Percentiles rank a stretch among this genome's conserved stretches.
phyloP scores from a whole-genome alignment of 768 basidiomycete genomes.

The Baorangia bicolor region DNA sequence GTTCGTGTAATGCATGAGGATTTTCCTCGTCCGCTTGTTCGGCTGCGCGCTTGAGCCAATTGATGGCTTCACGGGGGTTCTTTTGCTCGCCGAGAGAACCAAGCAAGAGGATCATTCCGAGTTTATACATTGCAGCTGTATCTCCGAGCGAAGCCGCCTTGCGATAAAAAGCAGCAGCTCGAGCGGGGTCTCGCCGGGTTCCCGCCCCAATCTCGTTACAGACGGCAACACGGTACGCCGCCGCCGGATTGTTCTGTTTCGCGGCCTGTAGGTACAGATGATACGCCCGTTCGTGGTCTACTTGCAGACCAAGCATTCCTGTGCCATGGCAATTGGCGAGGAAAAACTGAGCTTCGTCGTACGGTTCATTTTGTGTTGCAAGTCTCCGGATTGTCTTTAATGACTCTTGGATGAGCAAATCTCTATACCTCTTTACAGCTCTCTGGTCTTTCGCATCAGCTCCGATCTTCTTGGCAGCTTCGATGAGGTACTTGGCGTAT shows the following conservation, averaged over 20 bases:
- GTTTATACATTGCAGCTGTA: slow-evolving; percentile 98
- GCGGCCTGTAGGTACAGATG: slow-evolving; percentile 95
- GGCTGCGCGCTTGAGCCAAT: slow-evolving; percentile 92
- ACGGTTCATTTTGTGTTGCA: slow-evolving; percentile 89
- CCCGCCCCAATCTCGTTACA: slow-evolving; percentile 99
- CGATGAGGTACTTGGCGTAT: slow-evolving; percentile 98
- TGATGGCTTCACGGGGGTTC: slow-evolving; percentile 89
- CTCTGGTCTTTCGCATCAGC: slow-evolving; percentile 72
- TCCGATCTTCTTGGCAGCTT: slow-evolving; percentile 92
- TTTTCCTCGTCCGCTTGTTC: slow-evolving; percentile 98
- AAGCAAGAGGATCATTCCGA: slow-evolving; percentile 95
- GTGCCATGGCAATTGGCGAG: slow-evolving; percentile 96
- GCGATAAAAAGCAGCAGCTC: slow-evolving; percentile 94
- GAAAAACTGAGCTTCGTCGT: slow-evolving; percentile 98
- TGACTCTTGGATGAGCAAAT: slow-evolving; percentile 81
- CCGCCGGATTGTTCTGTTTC: slow-evolving; percentile 94
- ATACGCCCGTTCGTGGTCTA: slow-evolving; percentile 97
- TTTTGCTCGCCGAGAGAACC: slow-evolving; percentile 79
- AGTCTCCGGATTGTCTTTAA: slow-evolving; percentile 90
- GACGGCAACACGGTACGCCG: slow-evolving; percentile 95
- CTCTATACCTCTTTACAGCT: slow-evolving; percentile 86
- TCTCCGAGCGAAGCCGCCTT: slow-evolving; percentile 96
- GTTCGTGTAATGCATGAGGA: slow-evolving; percentile 94
- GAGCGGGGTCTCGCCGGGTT: slow-evolving; percentile 80
- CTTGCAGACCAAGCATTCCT: slow-evolving; percentile 90